A percentile compares a stretch with the other conserved stretches of the same genome.
phyloP scores from a whole-genome alignment of 768 basidiomycete species.

The Leucocoprinus leucothites region DNA sequence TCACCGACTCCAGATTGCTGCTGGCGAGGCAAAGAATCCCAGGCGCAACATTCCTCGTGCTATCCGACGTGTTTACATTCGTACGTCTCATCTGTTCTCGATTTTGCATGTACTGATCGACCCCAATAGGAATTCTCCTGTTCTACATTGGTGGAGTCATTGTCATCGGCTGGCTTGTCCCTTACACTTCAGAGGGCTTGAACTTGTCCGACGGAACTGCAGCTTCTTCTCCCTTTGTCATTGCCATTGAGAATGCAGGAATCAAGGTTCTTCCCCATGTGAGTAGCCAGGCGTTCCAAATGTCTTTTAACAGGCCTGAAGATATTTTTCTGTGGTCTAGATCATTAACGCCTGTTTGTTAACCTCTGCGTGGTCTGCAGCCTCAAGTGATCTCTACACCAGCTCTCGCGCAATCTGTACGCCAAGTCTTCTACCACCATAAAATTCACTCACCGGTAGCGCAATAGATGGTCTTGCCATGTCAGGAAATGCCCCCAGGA shows the following conservation, averaged over 20 bases:
- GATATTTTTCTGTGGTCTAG: slow-evolving; percentile 28
- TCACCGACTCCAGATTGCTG: slow-evolving; percentile 58
- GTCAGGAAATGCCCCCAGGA: slow-evolving; percentile 75
- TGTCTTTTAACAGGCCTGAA: neutral
- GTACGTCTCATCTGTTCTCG: slow-evolving; percentile 27
- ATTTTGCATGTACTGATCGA: neutral
- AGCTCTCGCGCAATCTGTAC: slow-evolving; percentile 82
- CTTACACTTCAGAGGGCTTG: slow-evolving; percentile 60
- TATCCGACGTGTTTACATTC: slow-evolving; percentile 70
- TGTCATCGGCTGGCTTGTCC: slow-evolving; percentile 82
- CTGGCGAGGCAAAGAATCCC: slow-evolving; percentile 90
- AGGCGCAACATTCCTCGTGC: slow-evolving; percentile 60
- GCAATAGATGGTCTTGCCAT: slow-evolving; percentile 72
- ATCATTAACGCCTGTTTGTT: slow-evolving; percentile 81
- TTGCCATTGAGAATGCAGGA: slow-evolving; percentile 84
- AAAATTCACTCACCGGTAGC: slow-evolving; percentile 2
- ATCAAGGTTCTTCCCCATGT: slow-evolving; percentile 83
- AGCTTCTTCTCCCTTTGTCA: slow-evolving; percentile 85
- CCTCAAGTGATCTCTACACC: slow-evolving; percentile 86
- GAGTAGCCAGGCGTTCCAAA: slow-evolving; percentile 20
- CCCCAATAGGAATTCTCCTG: slow-evolving; percentile 68
- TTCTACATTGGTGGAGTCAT: slow-evolving; percentile 71
- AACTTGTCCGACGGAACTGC: slow-evolving; percentile 54
- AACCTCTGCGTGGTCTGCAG: slow-evolving; percentile 92
- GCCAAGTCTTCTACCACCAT: slow-evolving; percentile 21